Evolutionary conservation across 108 stramenopile species (phyloP).

Genomic region (Epipyxis sp.): DNA sequence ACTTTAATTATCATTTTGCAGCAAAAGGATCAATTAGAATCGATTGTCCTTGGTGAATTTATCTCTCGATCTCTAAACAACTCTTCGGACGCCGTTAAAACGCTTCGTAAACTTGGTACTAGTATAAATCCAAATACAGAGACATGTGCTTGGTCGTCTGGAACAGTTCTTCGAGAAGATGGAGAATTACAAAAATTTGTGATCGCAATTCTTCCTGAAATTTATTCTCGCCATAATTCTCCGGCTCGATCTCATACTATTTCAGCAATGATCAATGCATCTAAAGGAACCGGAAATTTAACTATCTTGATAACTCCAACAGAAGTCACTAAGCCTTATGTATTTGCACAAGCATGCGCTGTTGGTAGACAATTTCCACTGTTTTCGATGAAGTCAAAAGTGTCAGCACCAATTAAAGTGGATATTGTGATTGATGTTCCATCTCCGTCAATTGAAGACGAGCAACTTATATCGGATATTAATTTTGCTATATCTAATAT

Average conservation of each 20-base stretch:
- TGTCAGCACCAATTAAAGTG: constrained; percentile 33
- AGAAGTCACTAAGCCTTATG: constrained; percentile 34
- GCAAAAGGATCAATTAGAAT: no score
- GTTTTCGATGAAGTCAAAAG: constrained; percentile 36
- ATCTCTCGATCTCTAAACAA: no score
- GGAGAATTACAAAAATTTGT: neutral
- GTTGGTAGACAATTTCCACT: constrained; percentile 45
- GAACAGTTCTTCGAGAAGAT: neutral
- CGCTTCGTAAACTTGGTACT: no score
- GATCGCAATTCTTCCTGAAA: constrained; percentile 26
- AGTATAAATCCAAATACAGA: no score
- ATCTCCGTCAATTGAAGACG: constrained; percentile 40
- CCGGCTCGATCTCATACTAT: constrained; percentile 53
- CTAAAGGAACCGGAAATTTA: constrained; percentile 37
- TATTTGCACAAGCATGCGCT: constrained; percentile 46
- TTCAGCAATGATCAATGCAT: constrained; percentile 37
- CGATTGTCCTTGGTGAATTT: no score
- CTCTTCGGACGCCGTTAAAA: no score
- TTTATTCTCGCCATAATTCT: constrained; percentile 49
- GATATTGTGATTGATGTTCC: constrained; percentile 46
- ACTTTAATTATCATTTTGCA: no score
- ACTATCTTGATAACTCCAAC: constrained; percentile 40
- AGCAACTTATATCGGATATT: constrained; percentile 2
- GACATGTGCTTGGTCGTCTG: no score
- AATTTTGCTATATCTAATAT: constrained; percentile 53